Percentiles rank a stretch among this genome's conserved stretches.
Evolutionary conservation across 805 yeast genomes (phyloP).

Genomic region (Yarrowia keelungensis): DNA sequence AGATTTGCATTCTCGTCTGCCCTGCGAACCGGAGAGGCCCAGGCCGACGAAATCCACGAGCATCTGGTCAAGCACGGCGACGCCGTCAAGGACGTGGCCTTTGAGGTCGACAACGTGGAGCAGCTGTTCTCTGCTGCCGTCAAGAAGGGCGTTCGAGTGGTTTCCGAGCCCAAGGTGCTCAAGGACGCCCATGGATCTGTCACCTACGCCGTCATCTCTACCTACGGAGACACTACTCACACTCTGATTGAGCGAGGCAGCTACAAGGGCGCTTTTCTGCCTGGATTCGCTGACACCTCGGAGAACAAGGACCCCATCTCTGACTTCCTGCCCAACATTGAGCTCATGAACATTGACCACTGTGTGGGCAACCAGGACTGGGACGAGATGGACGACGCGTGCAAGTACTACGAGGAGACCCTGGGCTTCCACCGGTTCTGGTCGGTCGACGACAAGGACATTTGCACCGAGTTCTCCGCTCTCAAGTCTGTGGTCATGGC

Average conservation of each 20-base stretch:
- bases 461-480: constrained; percentile 73
- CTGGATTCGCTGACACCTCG: constrained; percentile 53
- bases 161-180: constrained; percentile 46
- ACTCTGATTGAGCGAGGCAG: constrained; percentile 61
- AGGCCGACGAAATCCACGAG: constrained; percentile 53
- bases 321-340: constrained; percentile 50
- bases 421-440: constrained; percentile 81
- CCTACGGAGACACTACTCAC: constrained; percentile 71
- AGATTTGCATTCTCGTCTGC: constrained; percentile 57
- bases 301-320: constrained; percentile 43
- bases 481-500: constrained; percentile 80
- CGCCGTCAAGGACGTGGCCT: constrained; percentile 79
- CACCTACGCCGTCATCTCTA: constrained; percentile 58
- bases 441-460: constrained; percentile 82
- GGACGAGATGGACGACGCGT: constrained; percentile 66
- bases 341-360: constrained; percentile 66
- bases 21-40: constrained; percentile 48
- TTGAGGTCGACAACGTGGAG: constrained; percentile 62
- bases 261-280: constrained; percentile 59
- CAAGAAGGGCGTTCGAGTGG: constrained; percentile 58
- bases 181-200: constrained; percentile 61
- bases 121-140: constrained; percentile 57
- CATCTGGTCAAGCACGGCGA: constrained; percentile 71
- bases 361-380: constrained; percentile 81
- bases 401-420: constrained; percentile 64